Evolutionary conservation across 2,329 filamentous ascomycete genomes (phyloP).

Genomic region (Harringtonia aguacate): DNA sequence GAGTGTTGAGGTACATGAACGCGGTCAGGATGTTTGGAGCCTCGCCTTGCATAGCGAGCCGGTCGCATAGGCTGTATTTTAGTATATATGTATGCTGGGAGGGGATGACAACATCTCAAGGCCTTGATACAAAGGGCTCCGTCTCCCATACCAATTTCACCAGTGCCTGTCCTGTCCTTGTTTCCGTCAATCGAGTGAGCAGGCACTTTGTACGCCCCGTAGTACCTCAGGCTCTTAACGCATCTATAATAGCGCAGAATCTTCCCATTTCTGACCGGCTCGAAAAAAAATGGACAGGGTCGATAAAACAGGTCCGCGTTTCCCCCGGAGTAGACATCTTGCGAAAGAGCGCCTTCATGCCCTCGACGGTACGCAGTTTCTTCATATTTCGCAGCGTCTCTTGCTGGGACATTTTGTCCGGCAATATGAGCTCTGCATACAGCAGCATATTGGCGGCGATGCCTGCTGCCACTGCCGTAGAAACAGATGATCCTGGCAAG

Average conservation of each 20-base stretch:
- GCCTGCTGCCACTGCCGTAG: background rate
- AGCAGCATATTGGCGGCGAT: background rate
- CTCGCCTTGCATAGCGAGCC: background rate
- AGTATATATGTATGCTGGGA: too few relatives aligned
- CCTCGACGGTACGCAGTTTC: background rate
- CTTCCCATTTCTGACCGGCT: background rate
- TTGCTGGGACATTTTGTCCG: background rate
- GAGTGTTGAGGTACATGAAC: background rate
- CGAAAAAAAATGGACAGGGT: background rate
- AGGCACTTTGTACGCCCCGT: too few relatives aligned
- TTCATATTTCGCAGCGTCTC: background rate
- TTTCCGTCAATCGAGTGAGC: too few relatives aligned
- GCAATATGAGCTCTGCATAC: background rate
- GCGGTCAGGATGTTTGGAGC: background rate
- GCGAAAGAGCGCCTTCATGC: background rate
- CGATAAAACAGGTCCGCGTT: background rate
- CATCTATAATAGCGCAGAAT: background rate
- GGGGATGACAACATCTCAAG: too few relatives aligned
- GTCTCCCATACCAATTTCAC: too few relatives aligned
- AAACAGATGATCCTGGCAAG: background rate
- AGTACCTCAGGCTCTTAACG: background rate
- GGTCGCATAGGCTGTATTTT: too few relatives aligned
- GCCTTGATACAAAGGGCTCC: too few relatives aligned
- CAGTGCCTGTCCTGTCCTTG: too few relatives aligned
- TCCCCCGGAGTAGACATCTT: background rate